These are phyloP conservation scores for Xylariaceae sp. DNA, from an alignment of 2,329 filamentous ascomycete species.

Conservation along the genomic window DNA sequence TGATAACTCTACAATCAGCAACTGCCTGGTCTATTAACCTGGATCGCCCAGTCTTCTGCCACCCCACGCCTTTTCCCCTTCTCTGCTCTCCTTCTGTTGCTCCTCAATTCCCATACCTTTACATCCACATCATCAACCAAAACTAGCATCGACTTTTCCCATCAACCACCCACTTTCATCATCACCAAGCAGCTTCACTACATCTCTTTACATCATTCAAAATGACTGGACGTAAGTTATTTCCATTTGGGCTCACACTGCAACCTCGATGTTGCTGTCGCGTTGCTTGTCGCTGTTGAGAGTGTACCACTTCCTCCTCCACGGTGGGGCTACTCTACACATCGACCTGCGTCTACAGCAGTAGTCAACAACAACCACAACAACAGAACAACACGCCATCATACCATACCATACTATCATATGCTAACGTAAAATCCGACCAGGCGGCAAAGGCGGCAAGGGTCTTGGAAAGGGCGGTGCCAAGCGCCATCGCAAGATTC, in stretches of 20 bases:
- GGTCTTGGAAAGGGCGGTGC: conserved; percentile 96
- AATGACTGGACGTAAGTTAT: conserved; percentile 68
- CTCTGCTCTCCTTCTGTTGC: conserved; percentile 19
- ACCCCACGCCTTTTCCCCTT: conserved; percentile 16
- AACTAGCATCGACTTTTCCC: conserved; percentile 19
- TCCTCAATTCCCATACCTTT: conserved; percentile 16
- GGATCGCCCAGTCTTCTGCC: conserved; percentile 21
- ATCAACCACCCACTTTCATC: conserved; percentile 24
- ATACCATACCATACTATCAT: neutral
- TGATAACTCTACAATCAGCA: conserved; percentile 25
- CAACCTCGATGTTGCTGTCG: conserved; percentile 1
- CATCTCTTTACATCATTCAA: conserved; percentile 38
- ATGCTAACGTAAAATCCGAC: conserved; percentile 40
- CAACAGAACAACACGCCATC: neutral
- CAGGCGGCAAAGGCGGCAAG: conserved; percentile 94
- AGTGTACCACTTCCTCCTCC: too few relatives aligned
- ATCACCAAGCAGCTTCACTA: conserved; percentile 21
- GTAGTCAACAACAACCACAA: conserved; percentile 7
- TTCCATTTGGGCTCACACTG: conserved; percentile 2
- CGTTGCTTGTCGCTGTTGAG: neutral
- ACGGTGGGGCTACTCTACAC: conserved; percentile 29
- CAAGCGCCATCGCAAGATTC: conserved; percentile 98
- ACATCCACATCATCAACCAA: conserved; percentile 22
- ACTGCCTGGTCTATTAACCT: conserved; percentile 24
- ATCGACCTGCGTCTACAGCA: conserved; percentile 22